These are phyloP conservation scores for Hapsidospora chrysogenum DNA, from an alignment of 495 filamentous ascomycete species.

Conservation along the genomic window DNA sequence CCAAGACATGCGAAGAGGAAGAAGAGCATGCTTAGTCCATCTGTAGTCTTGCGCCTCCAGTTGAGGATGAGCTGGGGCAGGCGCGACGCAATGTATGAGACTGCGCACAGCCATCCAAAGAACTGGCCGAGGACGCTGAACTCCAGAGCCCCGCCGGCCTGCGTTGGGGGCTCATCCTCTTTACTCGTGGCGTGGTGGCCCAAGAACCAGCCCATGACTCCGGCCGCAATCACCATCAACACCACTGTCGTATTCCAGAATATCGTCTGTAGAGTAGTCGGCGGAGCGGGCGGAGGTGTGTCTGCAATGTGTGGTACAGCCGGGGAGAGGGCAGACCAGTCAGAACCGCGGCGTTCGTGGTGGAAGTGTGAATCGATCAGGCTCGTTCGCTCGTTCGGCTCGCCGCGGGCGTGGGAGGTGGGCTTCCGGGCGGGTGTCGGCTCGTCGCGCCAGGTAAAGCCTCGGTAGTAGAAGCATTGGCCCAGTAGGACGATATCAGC, in stretches of 20 bases:
- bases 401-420: slow-evolving; percentile 6
- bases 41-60: slow-evolving; percentile 73
- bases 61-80: slow-evolving; percentile 84
- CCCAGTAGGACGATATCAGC: slow-evolving; percentile 76
- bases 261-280: slow-evolving; percentile 35
- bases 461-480: slow-evolving; percentile 90
- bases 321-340: slow-evolving; percentile 49
- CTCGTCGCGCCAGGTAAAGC: slow-evolving; percentile 53
- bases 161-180: slow-evolving; percentile 4
- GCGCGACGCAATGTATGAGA: slow-evolving; percentile 74
- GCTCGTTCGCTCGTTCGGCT: slow-evolving; percentile 23
- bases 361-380: slow-evolving; percentile 14
- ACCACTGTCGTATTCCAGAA: slow-evolving; percentile 59
- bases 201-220: slow-evolving; percentile 73
- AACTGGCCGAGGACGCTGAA: slow-evolving; percentile 68
- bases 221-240: slow-evolving; percentile 63
- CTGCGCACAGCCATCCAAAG: slow-evolving; percentile 74
- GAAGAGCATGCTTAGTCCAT: slow-evolving; percentile 82
- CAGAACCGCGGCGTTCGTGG: slow-evolving; percentile 28
- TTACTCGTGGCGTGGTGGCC: slow-evolving; percentile 21
- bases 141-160: slow-evolving; percentile 18
- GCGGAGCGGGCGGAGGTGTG: slow-evolving; percentile 16
- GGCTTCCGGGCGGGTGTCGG: slow-evolving; percentile 11
- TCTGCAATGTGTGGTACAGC: slow-evolving; percentile 49
- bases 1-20: slow-evolving; percentile 94